Conservation (phyloP, 2,329 filamentous ascomycete genomes). For the Diaporthe nobilis region DNA sequence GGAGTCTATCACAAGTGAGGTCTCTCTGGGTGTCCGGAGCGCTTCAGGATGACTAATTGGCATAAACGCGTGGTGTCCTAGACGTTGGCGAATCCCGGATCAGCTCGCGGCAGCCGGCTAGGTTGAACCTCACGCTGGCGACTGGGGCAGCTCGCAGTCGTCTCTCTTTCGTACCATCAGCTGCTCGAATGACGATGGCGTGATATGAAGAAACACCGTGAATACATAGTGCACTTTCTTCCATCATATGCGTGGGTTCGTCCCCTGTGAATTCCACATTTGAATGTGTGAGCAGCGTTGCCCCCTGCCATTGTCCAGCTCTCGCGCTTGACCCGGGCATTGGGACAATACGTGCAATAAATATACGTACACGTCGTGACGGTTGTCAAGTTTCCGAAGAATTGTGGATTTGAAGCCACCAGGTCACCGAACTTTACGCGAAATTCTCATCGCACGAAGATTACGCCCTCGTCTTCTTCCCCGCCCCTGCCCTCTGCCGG, state of each 20-base stretch:
- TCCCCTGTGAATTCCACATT: neutral
- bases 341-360: too few relatives aligned
- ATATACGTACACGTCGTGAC: neutral
- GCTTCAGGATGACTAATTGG: neutral
- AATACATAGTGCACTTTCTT: neutral
- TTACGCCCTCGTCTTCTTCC: neutral
- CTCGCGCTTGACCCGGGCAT: too few relatives aligned
- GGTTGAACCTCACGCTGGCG: too few relatives aligned
- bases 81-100: neutral
- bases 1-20: fast-evolving
- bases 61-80: neutral
- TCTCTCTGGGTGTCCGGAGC: neutral
- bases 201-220: neutral
- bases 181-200: too few relatives aligned
- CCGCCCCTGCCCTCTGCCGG: neutral
- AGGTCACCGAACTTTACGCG: too few relatives aligned
- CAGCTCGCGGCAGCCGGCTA: too few relatives aligned
- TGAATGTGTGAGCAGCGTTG: neutral
- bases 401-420: neutral
- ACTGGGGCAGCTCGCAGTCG: too few relatives aligned
- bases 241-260: neutral
- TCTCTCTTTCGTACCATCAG: too few relatives aligned
- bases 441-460: neutral
- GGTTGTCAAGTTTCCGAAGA: too few relatives aligned
- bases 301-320: neutral